A percentile compares a stretch with the other conserved stretches of the same genome.
Evolutionary conservation across 1,284 basidiomycete species (phyloP).

Genomic region (Puccinia hordei): DNA sequence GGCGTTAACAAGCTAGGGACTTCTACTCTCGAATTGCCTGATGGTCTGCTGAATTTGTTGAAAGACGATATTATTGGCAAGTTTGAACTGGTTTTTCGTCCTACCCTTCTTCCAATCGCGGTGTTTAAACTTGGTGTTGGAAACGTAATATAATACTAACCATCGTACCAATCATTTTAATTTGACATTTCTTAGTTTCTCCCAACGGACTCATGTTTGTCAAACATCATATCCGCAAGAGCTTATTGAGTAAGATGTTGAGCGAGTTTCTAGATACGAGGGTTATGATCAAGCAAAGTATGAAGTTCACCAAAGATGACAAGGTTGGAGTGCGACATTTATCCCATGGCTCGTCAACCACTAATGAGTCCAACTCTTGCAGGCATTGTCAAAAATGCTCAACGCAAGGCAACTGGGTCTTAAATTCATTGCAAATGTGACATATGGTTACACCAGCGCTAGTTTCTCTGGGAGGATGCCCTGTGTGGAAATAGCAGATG

Average conservation of each 20-base stretch:
- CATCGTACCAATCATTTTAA: background rate
- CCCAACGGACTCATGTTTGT: conserved; percentile 95
- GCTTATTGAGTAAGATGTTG: conserved; percentile 86
- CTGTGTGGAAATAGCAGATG: conserved; percentile 94
- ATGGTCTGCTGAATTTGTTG: conserved; percentile 70
- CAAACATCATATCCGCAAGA: conserved; percentile 78
- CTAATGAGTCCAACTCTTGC: conserved; percentile 28
- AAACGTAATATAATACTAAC: background rate
- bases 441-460: conserved; percentile 92
- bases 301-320: conserved; percentile 77
- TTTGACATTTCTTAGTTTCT: conserved; percentile 66
- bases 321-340: conserved; percentile 64
- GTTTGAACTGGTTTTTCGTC: conserved; percentile 53
- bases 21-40: conserved; percentile 71
- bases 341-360: background rate
- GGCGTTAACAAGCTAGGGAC: conserved; percentile 82
- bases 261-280: conserved; percentile 90
- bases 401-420: conserved; percentile 85
- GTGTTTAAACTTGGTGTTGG: background rate
- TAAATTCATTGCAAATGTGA: conserved; percentile 83
- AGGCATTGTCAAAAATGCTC: conserved; percentile 74
- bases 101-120: background rate
- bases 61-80: conserved; percentile 74
- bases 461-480: conserved; percentile 96
- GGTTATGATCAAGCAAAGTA: conserved; percentile 93